A percentile compares a stretch with the other conserved stretches of the same genome.
phyloP scores from a whole-genome alignment of 495 filamentous ascomycete species.

The Penicillium silybi region DNA sequence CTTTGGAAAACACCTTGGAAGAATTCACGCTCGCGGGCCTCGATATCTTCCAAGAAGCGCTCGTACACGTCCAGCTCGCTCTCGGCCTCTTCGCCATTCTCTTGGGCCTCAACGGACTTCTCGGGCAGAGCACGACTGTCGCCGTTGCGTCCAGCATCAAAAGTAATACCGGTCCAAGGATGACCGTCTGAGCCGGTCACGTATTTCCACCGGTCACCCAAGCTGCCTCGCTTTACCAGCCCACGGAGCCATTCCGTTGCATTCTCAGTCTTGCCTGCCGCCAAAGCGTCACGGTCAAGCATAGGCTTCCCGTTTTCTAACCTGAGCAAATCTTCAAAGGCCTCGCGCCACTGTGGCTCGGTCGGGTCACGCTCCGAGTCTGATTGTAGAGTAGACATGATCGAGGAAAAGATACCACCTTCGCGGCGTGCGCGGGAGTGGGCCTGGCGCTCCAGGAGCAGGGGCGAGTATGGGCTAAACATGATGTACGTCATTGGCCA shows the following conservation, averaged over 20 bases:
- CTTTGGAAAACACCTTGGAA: constrained; percentile 25
- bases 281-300: constrained; percentile 29
- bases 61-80: constrained; percentile 47
- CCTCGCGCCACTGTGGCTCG: constrained; percentile 48
- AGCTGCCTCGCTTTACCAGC: constrained; percentile 35
- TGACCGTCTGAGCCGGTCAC: constrained; percentile 15
- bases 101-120: constrained; percentile 3
- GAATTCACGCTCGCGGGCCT: constrained; percentile 31
- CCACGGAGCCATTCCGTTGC: constrained; percentile 37
- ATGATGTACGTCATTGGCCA: constrained; percentile 42
- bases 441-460: constrained; percentile 43
- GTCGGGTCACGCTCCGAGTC: constrained; percentile 26
- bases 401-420: constrained; percentile 33
- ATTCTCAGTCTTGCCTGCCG: constrained; percentile 21
- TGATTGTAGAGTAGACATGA: constrained; percentile 32
- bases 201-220: constrained; percentile 37
- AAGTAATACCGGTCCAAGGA: constrained; percentile 26
- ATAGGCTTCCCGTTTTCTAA: constrained; percentile 47
- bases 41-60: constrained; percentile 40
- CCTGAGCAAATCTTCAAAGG: constrained; percentile 53
- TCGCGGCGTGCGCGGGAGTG: constrained; percentile 23
- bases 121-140: constrained; percentile 5
- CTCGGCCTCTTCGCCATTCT: constrained; percentile 10
- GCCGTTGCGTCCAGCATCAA: constrained; percentile 6
- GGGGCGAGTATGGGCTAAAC: constrained; percentile 50